These are phyloP conservation scores for Leishmania turanica DNA, from an alignment of 208 protist genomes.

Conservation along the genomic window DNA sequence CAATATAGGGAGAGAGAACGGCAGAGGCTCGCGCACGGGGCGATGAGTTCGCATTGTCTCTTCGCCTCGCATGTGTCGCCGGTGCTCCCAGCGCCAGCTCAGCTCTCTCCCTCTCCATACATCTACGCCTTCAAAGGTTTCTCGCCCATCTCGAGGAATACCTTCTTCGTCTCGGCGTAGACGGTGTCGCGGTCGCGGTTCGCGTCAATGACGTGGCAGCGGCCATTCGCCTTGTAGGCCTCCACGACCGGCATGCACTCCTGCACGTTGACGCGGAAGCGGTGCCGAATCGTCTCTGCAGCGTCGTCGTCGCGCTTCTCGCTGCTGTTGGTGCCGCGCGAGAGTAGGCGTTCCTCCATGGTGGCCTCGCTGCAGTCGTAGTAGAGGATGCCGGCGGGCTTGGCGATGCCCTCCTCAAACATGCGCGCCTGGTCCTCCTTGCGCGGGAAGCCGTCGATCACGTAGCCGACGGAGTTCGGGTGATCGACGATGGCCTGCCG, in stretches of 20 bases:
- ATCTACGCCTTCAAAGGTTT: constrained; percentile 22
- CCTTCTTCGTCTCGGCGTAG: constrained; percentile 51
- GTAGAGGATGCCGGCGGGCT: constrained; percentile 70
- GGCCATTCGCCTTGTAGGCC: constrained; percentile 60
- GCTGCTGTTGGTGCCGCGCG: constrained; percentile 33
- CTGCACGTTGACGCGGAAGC: constrained; percentile 81
- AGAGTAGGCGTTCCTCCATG: constrained; percentile 74
- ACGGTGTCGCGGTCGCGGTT: constrained; percentile 69
- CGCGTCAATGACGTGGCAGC: constrained; percentile 69
- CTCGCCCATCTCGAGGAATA: constrained; percentile 63
- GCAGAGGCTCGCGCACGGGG: neutral
- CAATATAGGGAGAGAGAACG: neutral
- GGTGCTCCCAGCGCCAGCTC: neutral
- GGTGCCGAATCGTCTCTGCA: constrained; percentile 62
- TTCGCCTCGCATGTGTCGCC: neutral
- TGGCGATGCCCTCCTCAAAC: constrained; percentile 83
- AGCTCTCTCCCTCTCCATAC: neutral
- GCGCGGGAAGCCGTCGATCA: constrained; percentile 92
- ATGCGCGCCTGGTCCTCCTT: constrained; percentile 84
- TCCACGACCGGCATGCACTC: constrained; percentile 89
- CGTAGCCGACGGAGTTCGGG: constrained; percentile 72
- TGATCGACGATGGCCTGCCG: constrained; percentile 55
- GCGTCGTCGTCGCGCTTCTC: constrained; percentile 81
- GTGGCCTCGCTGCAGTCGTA: constrained; percentile 80
- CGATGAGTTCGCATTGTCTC: neutral